Base-by-base conservation (phyloP, 2,329 filamentous ascomycete species). In the Colletotrichum agaves region DNA sequence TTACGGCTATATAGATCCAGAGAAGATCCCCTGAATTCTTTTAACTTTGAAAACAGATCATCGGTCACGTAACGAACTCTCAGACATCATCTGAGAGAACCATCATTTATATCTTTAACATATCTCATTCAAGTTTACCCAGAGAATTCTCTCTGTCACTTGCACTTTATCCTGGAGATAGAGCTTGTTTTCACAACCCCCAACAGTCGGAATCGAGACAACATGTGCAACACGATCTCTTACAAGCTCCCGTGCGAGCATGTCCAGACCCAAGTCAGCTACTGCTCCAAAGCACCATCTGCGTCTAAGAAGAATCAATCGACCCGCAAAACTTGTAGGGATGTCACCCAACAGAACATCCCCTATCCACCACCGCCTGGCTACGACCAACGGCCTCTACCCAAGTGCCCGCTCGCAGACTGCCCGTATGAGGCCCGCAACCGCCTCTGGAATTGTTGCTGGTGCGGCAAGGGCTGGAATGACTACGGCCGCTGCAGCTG, bases 401-500 rank as follows among this genome's bases (percentile, higher is more conserved):
- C 81, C 53, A 79, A 80, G 66, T 86, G 84, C 70, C 82, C 83
- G 49, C 74, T 85, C 63, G 70, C 79, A 7, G 76, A 78, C 56
- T 87, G 85, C 61, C 83, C 85, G 7, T 87, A 84, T 71, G 83
- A 85, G 75, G 75, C 76, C 53, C 81, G 82, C 65, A 81, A 83
- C 63, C 78, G 84, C 35, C 80, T 75, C 69, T 87, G 85, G 85
- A 84, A 85, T 74, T 87, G 84, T 75, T 87, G 84, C 74, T 86
- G 83, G 84, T 87, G 84, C 65, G 84, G 84, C 31, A 85, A 86
- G 72, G 77, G 78, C n/a, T 82, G 82, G 78, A 87, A 87, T 71
- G 78, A 79, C 49, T 75, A 77, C 27, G 84, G 84, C 4, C 80
- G 84, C 27, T 87, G 84, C 75, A 80, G 80, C 70, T 85, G 83